A percentile compares a stretch with the other conserved stretches of the same genome.
These are phyloP conservation scores for Carallia pectinifolia DNA, from an alignment of 345 rosid species.

Conservation along the genomic window DNA sequence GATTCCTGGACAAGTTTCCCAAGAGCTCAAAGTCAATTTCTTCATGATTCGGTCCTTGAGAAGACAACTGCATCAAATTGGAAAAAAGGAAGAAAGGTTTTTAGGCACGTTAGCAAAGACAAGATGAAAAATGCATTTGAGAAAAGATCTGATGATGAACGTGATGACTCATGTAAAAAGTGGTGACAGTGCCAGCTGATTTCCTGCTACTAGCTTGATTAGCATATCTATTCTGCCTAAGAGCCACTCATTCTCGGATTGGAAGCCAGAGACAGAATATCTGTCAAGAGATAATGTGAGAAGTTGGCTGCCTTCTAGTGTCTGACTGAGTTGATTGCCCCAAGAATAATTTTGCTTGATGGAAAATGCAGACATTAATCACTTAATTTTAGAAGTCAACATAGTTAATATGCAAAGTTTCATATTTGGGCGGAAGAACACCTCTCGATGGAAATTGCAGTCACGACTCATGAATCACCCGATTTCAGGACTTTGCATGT, in stretches of 20 bases:
- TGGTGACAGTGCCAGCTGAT: conserved; percentile 9
- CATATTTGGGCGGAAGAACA: too few relatives aligned
- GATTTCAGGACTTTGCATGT: neutral
- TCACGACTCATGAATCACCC: neutral
- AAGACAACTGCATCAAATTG: conserved; percentile 4
- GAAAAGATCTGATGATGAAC: neutral
- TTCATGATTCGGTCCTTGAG: conserved; percentile 10
- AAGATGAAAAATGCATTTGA: neutral
- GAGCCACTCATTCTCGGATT: conserved; percentile 8
- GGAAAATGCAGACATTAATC: neutral
- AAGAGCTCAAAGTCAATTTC: conserved; percentile 16
- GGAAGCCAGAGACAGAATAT: conserved; percentile 5
- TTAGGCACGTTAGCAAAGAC: neutral
- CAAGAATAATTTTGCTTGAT: too few relatives aligned
- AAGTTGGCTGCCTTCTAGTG: conserved; percentile 1
- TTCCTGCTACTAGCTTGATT: conserved; percentile 6
- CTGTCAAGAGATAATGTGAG: conserved; percentile 8
- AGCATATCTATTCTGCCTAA: conserved; percentile 15
- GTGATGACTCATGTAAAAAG: conserved; percentile 1
- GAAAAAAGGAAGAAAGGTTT: neutral
- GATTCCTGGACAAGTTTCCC: conserved; percentile 9
- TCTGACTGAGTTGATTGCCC: neutral
- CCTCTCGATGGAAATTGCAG: too few relatives aligned
- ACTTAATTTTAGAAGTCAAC: neutral
- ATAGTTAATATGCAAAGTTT: too few relatives aligned